These are phyloP conservation scores for Blyttiomyces sp. DNA, from an alignment of 371 early-diverging fungal species.

Conservation along the genomic window DNA sequence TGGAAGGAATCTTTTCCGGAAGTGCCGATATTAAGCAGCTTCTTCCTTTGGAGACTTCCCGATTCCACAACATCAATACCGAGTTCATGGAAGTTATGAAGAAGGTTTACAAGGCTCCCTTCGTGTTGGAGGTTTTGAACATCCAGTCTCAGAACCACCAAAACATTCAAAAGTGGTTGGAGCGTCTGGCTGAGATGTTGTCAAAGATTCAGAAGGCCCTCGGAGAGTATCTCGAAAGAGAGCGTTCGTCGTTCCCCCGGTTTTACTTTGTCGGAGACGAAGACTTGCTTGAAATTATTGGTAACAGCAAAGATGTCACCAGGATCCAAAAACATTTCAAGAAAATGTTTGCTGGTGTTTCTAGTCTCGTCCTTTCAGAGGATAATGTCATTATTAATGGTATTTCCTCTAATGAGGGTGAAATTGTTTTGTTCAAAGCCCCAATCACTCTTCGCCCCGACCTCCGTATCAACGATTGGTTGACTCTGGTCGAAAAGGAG, in stretches of 20 bases:
- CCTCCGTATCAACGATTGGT: constrained; percentile 96
- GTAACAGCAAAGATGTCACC: constrained; percentile 93
- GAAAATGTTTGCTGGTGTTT: constrained; percentile 98
- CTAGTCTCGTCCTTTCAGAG: constrained; percentile 74
- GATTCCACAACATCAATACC: constrained; percentile 94
- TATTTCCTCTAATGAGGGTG: constrained; percentile 91
- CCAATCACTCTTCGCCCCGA: constrained; percentile 77
- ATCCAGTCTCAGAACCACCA: too few relatives aligned
- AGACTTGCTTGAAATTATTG: constrained; percentile 97
- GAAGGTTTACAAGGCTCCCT: constrained; percentile 95
- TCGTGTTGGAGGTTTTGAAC: constrained; percentile 89
- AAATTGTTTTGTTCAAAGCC: constrained; percentile 76
- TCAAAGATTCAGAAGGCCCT: constrained; percentile 96
- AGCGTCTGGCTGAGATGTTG: constrained; percentile 88
- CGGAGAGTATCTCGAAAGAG: constrained; percentile 96
- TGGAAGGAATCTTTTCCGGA: constrained; percentile 96
- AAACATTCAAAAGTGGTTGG: constrained; percentile 92
- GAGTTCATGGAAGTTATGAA: constrained; percentile 97
- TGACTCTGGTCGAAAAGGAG: constrained; percentile 89
- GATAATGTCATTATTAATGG: constrained; percentile 73
- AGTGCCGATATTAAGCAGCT: constrained; percentile 95
- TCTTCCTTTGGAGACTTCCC: constrained; percentile 88
- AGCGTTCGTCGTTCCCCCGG: constrained; percentile 94
- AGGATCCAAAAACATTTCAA: constrained; percentile 97
- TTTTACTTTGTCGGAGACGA: constrained; percentile 99